Evolutionary conservation across 345 rosid genomes (phyloP).

Genomic region (Luvunga scandens): DNA sequence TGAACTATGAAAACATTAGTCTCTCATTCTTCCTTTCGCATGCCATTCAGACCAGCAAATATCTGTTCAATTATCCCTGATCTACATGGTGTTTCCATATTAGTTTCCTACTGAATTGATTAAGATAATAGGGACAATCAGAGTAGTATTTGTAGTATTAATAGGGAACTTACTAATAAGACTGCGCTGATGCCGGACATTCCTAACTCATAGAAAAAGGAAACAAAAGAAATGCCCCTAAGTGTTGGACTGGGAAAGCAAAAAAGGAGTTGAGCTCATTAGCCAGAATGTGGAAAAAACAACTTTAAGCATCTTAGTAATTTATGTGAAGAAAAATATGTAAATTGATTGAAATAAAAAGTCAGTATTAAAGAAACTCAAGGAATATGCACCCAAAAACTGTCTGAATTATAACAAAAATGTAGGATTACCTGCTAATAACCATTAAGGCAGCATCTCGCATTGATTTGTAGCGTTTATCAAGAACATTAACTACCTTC

Average conservation of each 20-base stretch:
- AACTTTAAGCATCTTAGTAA: background rate
- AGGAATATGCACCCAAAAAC: background rate
- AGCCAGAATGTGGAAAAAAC: background rate
- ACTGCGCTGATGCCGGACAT: conserved; percentile 53
- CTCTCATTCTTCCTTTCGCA: background rate
- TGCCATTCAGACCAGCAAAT: background rate
- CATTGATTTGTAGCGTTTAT: conserved; percentile 39
- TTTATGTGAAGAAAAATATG: background rate
- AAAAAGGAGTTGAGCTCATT: conserved; percentile 3
- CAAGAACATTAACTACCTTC: conserved; percentile 25
- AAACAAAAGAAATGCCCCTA: conserved; percentile 42
- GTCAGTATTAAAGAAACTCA: background rate
- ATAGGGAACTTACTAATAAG: conserved; percentile 33
- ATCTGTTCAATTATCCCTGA: background rate
- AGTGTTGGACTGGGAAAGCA: conserved; percentile 45
- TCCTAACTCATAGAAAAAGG: conserved; percentile 55
- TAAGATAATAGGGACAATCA: background rate
- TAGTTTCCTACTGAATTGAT: background rate
- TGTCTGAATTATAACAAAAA: background rate
- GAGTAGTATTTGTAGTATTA: background rate
- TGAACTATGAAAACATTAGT: background rate
- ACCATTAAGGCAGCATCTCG: conserved; percentile 40
- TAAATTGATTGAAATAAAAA: background rate
- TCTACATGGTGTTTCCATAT: background rate
- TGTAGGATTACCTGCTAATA: conserved; percentile 30